Base-by-base conservation (phyloP, 768 basidiomycete genomes). In the Boletus bicolor region DNA sequence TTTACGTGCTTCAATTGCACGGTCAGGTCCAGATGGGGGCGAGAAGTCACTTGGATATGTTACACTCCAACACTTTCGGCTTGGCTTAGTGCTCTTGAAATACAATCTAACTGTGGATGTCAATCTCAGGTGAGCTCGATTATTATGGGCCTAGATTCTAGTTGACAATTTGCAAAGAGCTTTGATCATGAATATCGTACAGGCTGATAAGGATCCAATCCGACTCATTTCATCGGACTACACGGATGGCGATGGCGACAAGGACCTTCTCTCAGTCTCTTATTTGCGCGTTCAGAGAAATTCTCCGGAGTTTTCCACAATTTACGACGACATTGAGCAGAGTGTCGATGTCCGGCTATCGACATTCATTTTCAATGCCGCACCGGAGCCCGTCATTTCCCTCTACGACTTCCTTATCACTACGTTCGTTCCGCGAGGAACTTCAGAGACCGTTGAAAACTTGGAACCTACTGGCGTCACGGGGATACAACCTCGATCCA, bases 361-460 rank as follows among this genome's bases (percentile, higher is more conserved):
- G 4, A 97, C 96, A 0, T 85, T 99, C 68, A 81, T 95, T 50
- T 86, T 98, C 72, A 84, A 85, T 53, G 85, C 89, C 4, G 88
- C 89, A 8, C 94, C 97, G 0, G 92, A 93, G 66, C 94, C 96
- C 12, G 86, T 98, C 42, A 75, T 99, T 37, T 80, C 88, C 2
- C 72, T 98, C 21, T 98, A 98, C 72, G 94, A 98, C 73, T 98
- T 96, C 75, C 83, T 99, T 71, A 95, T 99, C 88, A 88, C 90
- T 3, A 98, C 97, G 0, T 99, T 99, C 71, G 90, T 93, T 10
- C 83, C 88, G 9, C 66, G 45, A 38, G 51, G 60, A 12, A 52
- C 56, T 38, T 51, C 62, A 12, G 44, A 41, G 19, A 53, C 54
- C 24, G 41, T 50, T 7, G 56, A 59, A 42, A 46, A 38, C 48